A percentile compares a stretch with the other conserved stretches of the same genome.
Conservation (phyloP, 306 rosid genomes). For the Benincasa hispida region DNA sequence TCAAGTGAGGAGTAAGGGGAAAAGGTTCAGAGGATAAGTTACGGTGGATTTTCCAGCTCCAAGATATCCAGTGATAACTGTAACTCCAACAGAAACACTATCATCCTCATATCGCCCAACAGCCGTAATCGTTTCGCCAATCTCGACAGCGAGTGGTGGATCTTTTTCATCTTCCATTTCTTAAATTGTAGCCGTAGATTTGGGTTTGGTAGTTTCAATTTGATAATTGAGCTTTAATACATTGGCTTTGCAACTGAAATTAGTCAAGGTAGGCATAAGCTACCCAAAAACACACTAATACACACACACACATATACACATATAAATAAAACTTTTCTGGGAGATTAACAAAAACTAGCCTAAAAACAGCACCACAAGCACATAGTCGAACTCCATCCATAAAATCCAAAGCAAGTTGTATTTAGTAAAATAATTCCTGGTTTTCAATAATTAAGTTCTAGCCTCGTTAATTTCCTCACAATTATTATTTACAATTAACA, state of each 20-base stretch:
- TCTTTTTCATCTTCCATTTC: constrained; percentile 66
- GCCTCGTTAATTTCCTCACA: background rate
- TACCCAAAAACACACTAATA: too few species aligned
- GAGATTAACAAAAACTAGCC: too few species aligned
- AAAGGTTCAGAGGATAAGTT: background rate
- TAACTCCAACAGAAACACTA: constrained; percentile 61
- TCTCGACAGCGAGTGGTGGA: constrained; percentile 72
- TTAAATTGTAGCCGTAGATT: background rate
- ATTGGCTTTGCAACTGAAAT: too few species aligned
- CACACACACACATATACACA: too few species aligned
- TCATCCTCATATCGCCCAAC: constrained; percentile 3
- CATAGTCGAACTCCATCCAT: background rate
- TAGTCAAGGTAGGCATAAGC: too few species aligned
- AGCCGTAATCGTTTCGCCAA: constrained; percentile 17
- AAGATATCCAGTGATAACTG: constrained; percentile 89
- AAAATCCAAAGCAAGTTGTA: background rate
- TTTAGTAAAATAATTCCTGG: background rate
- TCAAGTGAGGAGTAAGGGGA: background rate
- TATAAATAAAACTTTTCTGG: too few species aligned
- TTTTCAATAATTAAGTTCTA: background rate
- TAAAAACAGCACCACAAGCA: background rate
- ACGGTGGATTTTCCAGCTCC: constrained; percentile 98
- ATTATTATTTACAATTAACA: background rate
- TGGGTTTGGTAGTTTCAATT: background rate
- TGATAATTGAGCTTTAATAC: background rate